Conservation (phyloP, 495 filamentous ascomycete species). For the Neurospora sp. region DNA sequence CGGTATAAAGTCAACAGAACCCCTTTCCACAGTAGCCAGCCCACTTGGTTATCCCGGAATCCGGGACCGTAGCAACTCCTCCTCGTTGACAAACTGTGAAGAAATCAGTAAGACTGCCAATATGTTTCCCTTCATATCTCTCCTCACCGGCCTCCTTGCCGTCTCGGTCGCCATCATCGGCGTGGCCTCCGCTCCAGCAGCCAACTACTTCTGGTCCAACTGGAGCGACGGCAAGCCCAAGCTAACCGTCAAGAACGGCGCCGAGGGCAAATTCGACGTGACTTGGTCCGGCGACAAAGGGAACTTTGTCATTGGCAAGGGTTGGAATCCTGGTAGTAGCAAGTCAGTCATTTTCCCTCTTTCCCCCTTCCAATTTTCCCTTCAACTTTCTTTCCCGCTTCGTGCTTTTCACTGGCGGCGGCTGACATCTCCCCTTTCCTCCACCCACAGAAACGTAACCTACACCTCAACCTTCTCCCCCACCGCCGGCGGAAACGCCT, state of each 20-base stretch:
- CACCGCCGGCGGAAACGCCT: slow-evolving; percentile 14
- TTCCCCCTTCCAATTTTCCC: no score
- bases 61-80: background rate
- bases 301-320: slow-evolving; percentile 58
- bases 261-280: slow-evolving; percentile 46
- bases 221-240: slow-evolving; percentile 51
- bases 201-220: slow-evolving; percentile 50
- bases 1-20: background rate
- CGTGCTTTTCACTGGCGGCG: no score
- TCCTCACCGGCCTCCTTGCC: background rate
- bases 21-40: background rate
- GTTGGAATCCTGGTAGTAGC: slow-evolving; percentile 45
- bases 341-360: no score
- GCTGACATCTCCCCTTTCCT: no score
- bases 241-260: slow-evolving; percentile 50
- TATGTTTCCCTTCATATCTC: background rate
- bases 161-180: background rate
- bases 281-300: slow-evolving; percentile 44
- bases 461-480: slow-evolving; percentile 15
- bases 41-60: background rate
- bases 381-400: no score
- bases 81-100: background rate
- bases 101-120: background rate
- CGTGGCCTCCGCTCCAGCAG: background rate
- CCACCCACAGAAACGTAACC: slow-evolving; percentile 8